Evolutionary conservation across 2,329 filamentous ascomycete genomes (phyloP), one percentile per base, ranked within the genome.

Genomic region (Monosporascus sp.): DNA sequence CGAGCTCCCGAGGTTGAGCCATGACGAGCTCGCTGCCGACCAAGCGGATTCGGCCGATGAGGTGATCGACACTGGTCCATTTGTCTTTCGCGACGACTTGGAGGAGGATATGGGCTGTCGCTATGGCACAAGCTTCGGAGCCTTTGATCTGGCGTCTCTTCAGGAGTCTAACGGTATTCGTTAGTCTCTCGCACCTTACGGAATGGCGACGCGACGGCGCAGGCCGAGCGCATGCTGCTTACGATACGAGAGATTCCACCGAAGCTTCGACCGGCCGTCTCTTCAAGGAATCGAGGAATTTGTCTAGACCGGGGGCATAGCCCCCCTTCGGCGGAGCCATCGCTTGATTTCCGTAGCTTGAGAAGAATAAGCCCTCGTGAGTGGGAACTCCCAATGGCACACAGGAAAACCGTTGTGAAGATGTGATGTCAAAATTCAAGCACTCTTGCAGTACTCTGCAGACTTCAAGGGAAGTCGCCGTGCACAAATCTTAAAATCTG

Each of bases 81-180:
- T 87, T 89, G 62, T 88, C 88, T 59, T 86, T 86, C 37, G 89
- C 89, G 50, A 99, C 89, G 22, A 97, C 89, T 56, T 90, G 88
- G 50, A 91, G 82, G 44, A 99, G 84, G 28, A 97, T 85, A 63
- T 95, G 88, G 22, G 92, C 89, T 3, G 93, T 97, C 56, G 92
- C 92, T 55, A 94, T 85, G 53, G 94, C 94, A 73, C 92, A 97
- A 70, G 89, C 84, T 70, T 94, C 85, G 47, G 92, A 90, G 60
- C 90, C 90, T 57, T 83, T 84, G 65, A 99, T 96, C 68, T 97
- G 93, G 63, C 92, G 81, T 68, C 92, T 81, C 72, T 96, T 97
- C 60, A 99, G 81, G 20, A 97, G 85, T 50, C 90, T 94, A 55
- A 57, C 37, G 18, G 49, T 55, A 49, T 14, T 7, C 31, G 11